Conservation (phyloP, 2,329 filamentous ascomycete species). For the Talaromyces sp. region DNA sequence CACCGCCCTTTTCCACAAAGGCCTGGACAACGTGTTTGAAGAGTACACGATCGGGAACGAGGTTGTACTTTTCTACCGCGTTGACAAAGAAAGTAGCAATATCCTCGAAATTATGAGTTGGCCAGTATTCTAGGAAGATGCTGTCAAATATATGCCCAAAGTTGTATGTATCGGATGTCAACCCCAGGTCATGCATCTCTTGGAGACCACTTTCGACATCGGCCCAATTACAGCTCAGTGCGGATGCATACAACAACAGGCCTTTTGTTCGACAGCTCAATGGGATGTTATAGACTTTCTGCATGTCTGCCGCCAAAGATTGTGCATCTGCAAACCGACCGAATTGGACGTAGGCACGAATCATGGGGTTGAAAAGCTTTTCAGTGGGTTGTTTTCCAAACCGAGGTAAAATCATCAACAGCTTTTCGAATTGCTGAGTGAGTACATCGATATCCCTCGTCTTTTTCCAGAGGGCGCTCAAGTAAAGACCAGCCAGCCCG, state of each 20-base stretch:
- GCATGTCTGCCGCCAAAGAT: slow-evolving; percentile 31
- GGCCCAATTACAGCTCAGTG: slow-evolving; percentile 35
- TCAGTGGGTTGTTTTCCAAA: slow-evolving; percentile 29
- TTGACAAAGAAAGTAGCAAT: slow-evolving; percentile 32
- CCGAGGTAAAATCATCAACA: slow-evolving; percentile 22
- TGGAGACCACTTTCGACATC: slow-evolving; percentile 33
- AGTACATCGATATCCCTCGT: slow-evolving; percentile 31
- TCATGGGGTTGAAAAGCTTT: slow-evolving; percentile 35
- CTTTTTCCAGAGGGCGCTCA: slow-evolving; percentile 36
- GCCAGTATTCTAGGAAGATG: slow-evolving; percentile 38
- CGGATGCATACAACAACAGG: slow-evolving; percentile 31
- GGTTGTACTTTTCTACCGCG: slow-evolving; percentile 29
- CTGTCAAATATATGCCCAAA: slow-evolving; percentile 34
- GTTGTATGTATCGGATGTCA: slow-evolving; percentile 22
- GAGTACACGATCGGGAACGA: slow-evolving; percentile 34
- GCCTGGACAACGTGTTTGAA: slow-evolving; percentile 37
- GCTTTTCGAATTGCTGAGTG: slow-evolving; percentile 27
- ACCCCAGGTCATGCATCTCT: slow-evolving; percentile 30
- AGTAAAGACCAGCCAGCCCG: slow-evolving; percentile 31
- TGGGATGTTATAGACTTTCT: slow-evolving; percentile 21
- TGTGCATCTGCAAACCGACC: slow-evolving; percentile 31
- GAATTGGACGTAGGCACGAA: slow-evolving; percentile 36
- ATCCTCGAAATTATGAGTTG: slow-evolving; percentile 27
- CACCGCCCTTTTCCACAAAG: slow-evolving; percentile 33
- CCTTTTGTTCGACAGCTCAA: slow-evolving; percentile 31